Conservation (phyloP, 2,329 filamentous ascomycete species). For the Pseudogymnoascus sp. region DNA sequence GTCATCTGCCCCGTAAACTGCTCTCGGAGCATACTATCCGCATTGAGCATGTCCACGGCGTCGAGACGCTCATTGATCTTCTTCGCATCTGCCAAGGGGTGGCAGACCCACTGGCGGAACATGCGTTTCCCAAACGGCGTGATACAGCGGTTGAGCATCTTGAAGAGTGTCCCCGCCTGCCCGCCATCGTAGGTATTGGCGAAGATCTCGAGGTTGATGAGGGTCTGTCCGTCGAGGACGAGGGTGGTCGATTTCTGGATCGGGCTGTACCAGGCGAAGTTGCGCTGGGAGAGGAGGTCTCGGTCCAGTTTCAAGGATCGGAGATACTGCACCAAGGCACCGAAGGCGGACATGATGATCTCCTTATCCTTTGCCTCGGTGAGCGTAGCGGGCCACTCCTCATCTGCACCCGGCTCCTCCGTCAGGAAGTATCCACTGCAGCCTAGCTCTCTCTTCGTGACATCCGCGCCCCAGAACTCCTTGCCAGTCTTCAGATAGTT, state of each 20-base stretch:
- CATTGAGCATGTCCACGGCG: slow-evolving; percentile 86
- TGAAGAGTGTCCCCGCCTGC: slow-evolving; percentile 77
- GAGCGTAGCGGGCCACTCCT: slow-evolving; percentile 68
- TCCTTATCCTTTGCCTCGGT: slow-evolving; percentile 68
- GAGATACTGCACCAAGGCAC: slow-evolving; percentile 81
- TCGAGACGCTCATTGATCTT: slow-evolving; percentile 92
- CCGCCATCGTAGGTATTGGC: slow-evolving; percentile 86
- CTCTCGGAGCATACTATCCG: slow-evolving; percentile 70
- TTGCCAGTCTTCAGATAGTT: slow-evolving; percentile 78
- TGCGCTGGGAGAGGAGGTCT: slow-evolving; percentile 77
- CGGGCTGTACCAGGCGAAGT: slow-evolving; percentile 85
- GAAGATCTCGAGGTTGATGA: slow-evolving; percentile 97
- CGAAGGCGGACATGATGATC: slow-evolving; percentile 80
- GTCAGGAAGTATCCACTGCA: slow-evolving; percentile 69
- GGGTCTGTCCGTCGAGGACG: slow-evolving; percentile 86
- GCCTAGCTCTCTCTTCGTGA: slow-evolving; percentile 71
- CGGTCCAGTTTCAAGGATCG: slow-evolving; percentile 80
- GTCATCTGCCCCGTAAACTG: slow-evolving; percentile 81
- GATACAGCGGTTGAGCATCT: slow-evolving; percentile 83
- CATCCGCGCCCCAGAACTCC: slow-evolving; percentile 87
- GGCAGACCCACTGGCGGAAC: slow-evolving; percentile 95
- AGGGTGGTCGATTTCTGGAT: slow-evolving; percentile 83
- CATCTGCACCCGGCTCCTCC: slow-evolving; percentile 41
- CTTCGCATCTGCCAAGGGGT: slow-evolving; percentile 75
- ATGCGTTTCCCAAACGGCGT: slow-evolving; percentile 95